Percentiles rank a stretch among this genome's conserved stretches.
Evolutionary conservation across 176 grass and related monocot species (phyloP).

Genomic region (Oryza glaberrima): DNA sequence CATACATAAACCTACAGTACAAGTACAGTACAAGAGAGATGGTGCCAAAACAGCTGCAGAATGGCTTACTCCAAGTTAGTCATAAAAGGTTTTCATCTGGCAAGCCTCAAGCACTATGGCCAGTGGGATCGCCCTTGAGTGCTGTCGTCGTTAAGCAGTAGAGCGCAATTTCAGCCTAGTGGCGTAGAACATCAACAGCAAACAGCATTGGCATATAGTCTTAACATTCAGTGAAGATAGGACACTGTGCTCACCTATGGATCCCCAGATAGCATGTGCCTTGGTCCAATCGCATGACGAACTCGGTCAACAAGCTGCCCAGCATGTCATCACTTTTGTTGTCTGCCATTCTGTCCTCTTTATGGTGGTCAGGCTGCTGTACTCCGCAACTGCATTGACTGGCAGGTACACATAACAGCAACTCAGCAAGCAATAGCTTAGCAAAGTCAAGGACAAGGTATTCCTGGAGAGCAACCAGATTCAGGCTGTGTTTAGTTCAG

Average conservation of each 20-base stretch:
- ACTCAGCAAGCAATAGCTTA: too few species aligned
- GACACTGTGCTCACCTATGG: slow-evolving; percentile 43
- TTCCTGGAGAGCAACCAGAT: background rate
- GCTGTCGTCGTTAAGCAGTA: slow-evolving; percentile 49
- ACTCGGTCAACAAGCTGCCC: background rate
- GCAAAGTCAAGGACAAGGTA: background rate
- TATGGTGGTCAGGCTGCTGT: slow-evolving; percentile 24
- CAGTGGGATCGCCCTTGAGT: slow-evolving; percentile 44
- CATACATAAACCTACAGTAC: slow-evolving; percentile 49
- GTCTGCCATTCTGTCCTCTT: slow-evolving; percentile 7
- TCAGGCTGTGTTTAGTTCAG: background rate
- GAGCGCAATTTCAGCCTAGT: slow-evolving; percentile 17
- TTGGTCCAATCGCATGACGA: slow-evolving; percentile 37
- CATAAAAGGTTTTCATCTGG: slow-evolving; percentile 52
- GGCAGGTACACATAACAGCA: background rate
- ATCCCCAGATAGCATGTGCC: slow-evolving; percentile 54
- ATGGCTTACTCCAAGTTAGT: slow-evolving; percentile 43
- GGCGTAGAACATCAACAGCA: slow-evolving; percentile 22
- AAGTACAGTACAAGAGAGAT: slow-evolving; percentile 46
- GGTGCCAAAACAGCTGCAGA: slow-evolving; percentile 47
- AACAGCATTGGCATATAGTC: background rate
- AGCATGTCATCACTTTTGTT: slow-evolving; percentile 13
- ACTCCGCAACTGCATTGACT: background rate
- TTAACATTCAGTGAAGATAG: slow-evolving; percentile 41
- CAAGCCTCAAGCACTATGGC: background rate